phyloP scores from a whole-genome alignment of 306 rosid species.

The Clitoria ternatea region DNA sequence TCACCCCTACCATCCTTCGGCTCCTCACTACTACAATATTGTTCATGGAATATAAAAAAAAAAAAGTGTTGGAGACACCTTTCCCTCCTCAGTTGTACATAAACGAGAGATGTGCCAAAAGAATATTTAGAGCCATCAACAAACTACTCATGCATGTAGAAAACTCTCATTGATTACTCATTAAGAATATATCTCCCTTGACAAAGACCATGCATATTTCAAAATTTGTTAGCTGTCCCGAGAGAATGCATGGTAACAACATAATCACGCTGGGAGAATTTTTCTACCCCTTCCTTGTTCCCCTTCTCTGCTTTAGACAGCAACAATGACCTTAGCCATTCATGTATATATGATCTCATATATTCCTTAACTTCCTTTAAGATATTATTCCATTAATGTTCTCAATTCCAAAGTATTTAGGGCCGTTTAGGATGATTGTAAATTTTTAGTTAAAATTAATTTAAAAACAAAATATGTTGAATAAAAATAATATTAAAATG shows the following conservation, averaged over 20 bases:
- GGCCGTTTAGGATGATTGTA: too few species aligned
- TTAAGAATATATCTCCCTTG: conserved; percentile 23
- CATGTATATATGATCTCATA: not conserved
- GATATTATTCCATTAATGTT: not conserved
- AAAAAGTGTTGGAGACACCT: not conserved
- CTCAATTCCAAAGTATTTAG: not conserved
- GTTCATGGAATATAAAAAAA: not conserved
- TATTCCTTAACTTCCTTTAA: not conserved
- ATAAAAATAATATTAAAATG: too few species aligned
- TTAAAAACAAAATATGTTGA: too few species aligned
- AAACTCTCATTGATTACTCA: not conserved
- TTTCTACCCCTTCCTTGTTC: not conserved
- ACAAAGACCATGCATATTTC: conserved; percentile 7
- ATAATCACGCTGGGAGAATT: conserved; percentile 1
- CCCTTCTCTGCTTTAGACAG: conserved; percentile 17
- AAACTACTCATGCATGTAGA: not conserved
- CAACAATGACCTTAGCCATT: not conserved
- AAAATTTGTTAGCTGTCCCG: not conserved
- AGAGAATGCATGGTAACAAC: conserved; percentile 15
- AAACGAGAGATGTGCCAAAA: not conserved
- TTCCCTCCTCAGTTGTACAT: not conserved
- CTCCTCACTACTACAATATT: not conserved
- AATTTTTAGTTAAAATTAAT: too few species aligned
- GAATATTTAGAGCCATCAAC: not conserved
- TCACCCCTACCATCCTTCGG: too few species aligned